Evolutionary conservation across 202 grass and related monocot species (phyloP).

Genomic region (Miscanthus sacchariflorus): DNA sequence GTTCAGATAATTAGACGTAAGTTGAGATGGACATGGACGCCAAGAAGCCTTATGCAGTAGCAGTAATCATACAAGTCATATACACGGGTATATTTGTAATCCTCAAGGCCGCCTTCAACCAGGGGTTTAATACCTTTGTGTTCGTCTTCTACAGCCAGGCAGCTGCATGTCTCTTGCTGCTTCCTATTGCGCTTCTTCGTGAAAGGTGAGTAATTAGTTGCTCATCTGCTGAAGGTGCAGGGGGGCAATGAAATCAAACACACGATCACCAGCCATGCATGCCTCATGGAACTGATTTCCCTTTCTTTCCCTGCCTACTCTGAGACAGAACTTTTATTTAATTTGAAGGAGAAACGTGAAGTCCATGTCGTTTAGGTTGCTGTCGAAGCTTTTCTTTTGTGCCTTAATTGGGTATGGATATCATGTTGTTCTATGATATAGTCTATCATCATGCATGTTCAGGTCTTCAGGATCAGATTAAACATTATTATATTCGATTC

Average conservation of each 20-base stretch:
- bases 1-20: neutral
- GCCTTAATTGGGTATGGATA: conserved; percentile 56
- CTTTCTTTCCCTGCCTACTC: no score
- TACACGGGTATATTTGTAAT: conserved; percentile 44
- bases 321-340: neutral
- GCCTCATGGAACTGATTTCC: neutral
- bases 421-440: neutral
- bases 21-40: conserved; percentile 11
- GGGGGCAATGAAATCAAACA: neutral
- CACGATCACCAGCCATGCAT: neutral
- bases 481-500: neutral
- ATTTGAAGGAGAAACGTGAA: conserved; percentile 44
- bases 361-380: conserved; percentile 34
- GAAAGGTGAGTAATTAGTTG: conserved; percentile 26
- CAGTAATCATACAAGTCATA: conserved; percentile 43
- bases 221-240: no score
- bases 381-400: conserved; percentile 52
- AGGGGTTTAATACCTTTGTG: conserved; percentile 42
- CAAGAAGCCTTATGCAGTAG: conserved; percentile 46
- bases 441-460: neutral
- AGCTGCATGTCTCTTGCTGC: conserved; percentile 22
- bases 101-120: conserved; percentile 47
- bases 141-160: conserved; percentile 58
- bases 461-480: neutral
- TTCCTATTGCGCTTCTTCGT: conserved; percentile 42